Evolutionary conservation across 2,329 filamentous ascomycete genomes (phyloP), one percentile per base, ranked within the genome.

Genomic region (Botrytis aclada): DNA sequence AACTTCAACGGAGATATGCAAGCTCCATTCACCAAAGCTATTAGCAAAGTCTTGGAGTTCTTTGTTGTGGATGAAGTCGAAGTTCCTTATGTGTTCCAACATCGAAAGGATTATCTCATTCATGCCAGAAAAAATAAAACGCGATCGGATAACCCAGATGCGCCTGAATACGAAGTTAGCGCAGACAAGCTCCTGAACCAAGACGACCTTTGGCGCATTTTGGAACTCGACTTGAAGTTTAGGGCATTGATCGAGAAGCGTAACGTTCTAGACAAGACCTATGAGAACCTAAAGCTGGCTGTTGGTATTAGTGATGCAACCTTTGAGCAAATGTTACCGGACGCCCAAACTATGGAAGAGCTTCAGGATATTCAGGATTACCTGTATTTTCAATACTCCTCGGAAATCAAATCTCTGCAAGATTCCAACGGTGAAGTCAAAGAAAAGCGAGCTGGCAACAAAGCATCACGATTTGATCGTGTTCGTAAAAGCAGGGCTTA

Each of bases 281-380:
- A 91, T 75, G 89, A 94, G 25, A 93, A 90, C 74, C 84, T 97
- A 32, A 92, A 90, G 79, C 84, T 84, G 1, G 83, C 84, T 9
- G 84, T 88, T 29, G 87, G 87, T 5, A 85, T 95, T 32, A 84
- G 89, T 37, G 96, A 98, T 79, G 80, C 85, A 1, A 90, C 93
- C 72, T 90, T 98, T 58, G 92, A 95, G 63, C 91, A 95, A 77
- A 91, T 98, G 86, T 88, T 96, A n/a, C 86, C 88, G 0, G 86
- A 90, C 73, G 94, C 95, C 4, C 89, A 89, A 7, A 95, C 92
- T 0, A 95, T 98, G 86, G 96, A 99, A 81, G 96, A 99, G 81
- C 87, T 99, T 29, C 96, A 99, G 81, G 96, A 99, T 81, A 84
- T 99, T 34, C 95, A 98, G 80, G 96, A 99, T 80, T 98, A 98